phyloP scores from a whole-genome alignment of 2,329 filamentous ascomycete genomes.

The Alternaria triticina region DNA sequence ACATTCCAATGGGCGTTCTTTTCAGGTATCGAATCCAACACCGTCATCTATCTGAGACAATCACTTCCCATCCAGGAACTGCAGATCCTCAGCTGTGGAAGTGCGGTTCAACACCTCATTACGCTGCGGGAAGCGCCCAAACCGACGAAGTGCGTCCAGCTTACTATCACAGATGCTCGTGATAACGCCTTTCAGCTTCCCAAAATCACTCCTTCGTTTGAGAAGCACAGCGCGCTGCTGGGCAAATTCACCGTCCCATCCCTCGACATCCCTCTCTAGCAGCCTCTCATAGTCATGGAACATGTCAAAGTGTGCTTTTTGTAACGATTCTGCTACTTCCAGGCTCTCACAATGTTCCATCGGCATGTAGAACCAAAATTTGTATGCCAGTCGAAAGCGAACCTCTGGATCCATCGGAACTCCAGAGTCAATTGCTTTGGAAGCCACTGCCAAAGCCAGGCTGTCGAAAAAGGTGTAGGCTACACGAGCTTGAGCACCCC shows the following conservation, averaged over 20 bases:
- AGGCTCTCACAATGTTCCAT: neutral
- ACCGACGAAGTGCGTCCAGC: neutral
- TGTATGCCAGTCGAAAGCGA: neutral
- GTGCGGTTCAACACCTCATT: neutral
- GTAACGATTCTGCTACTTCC: neutral
- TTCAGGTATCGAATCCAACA: neutral
- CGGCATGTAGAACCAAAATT: neutral
- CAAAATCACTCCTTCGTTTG: neutral
- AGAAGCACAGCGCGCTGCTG: neutral
- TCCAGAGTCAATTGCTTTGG: neutral
- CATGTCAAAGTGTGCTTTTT: neutral
- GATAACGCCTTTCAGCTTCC: neutral
- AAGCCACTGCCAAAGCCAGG: neutral
- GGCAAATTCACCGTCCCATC: neutral
- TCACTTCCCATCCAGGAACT: neutral
- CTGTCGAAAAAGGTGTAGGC: slow-evolving; percentile 4
- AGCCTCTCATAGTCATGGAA: neutral
- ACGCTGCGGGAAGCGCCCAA: neutral
- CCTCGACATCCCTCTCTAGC: neutral
- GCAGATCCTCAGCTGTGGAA: neutral
- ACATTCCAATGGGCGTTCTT: neutral
- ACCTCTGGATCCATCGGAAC: neutral
- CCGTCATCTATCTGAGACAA: neutral
- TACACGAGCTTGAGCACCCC: neutral
- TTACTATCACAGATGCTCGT: neutral